These are phyloP conservation scores for Euphrasia arctica DNA, from an alignment of 305 asterid species.

Conservation along the genomic window DNA sequence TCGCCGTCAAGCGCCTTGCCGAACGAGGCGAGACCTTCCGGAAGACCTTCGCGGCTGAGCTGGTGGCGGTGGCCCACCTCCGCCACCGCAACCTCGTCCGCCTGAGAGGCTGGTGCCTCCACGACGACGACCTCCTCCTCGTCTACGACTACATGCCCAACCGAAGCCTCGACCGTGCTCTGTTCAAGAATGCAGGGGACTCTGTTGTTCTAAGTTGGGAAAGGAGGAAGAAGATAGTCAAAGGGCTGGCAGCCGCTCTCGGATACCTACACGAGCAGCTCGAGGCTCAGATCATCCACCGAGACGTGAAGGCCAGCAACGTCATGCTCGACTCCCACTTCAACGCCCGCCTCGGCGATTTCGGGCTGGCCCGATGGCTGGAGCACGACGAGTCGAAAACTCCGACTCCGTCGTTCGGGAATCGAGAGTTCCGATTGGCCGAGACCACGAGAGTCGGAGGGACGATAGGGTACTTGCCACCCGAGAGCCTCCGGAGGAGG, in stretches of 20 bases:
- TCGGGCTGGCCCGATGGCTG: neutral
- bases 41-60: slow-evolving; percentile 91
- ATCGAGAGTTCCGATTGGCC: slow-evolving; percentile 45
- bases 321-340: neutral
- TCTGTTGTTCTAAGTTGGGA: neutral
- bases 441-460: slow-evolving; percentile 85
- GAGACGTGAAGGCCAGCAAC: slow-evolving; percentile 1
- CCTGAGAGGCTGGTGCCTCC: neutral
- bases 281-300: neutral
- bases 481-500: slow-evolving; percentile 71
- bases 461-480: slow-evolving; percentile 87
- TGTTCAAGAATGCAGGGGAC: neutral
- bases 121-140: neutral
- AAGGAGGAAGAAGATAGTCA: neutral
- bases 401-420: slow-evolving; percentile 29
- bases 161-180: neutral
- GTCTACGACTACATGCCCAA: slow-evolving; percentile 1
- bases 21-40: slow-evolving; percentile 72
- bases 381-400: slow-evolving; percentile 27
- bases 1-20: slow-evolving; percentile 83
- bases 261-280: neutral
- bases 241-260: neutral
- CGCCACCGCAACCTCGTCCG: slow-evolving; percentile 96
- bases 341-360: neutral
- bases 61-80: slow-evolving; percentile 92